Base-by-base conservation (phyloP, 495 filamentous ascomycete species). In the Polyplosphaeria fusca region DNA sequence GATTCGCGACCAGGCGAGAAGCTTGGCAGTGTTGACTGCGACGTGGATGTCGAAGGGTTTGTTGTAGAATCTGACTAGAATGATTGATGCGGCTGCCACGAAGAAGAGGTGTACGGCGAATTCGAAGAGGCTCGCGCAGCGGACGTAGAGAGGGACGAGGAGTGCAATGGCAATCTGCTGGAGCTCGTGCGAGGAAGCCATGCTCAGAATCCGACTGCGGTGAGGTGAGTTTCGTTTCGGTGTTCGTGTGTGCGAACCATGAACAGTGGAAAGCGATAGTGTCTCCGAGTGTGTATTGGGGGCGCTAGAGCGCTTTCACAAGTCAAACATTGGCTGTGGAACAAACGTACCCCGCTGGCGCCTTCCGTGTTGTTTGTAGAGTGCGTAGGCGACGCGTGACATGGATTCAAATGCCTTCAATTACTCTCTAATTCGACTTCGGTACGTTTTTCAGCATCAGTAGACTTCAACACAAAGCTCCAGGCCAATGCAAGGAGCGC, bases 401-500 rank as follows among this genome's bases (percentile, higher is more conserved):
- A n/a, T n/a, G n/a, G n/a, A n/a, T n/a, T n/a, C n/a, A n/a, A n/a
- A n/a, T n/a, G n/a, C n/a, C n/a, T n/a, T n/a, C n/a, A n/a, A n/a
- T n/a, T n/a, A n/a, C n/a, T n/a, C 27, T 20, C 12, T 24, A 19
- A 22, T 5, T 30, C 24, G 16, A 35, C 37, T n/a, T n/a, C n/a
- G n/a, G n/a, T n/a, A n/a, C n/a, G n/a, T n/a, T n/a, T n/a, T n/a
- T n/a, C n/a, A n/a, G n/a, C n/a, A n/a, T n/a, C n/a, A n/a, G n/a
- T n/a, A n/a, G n/a, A n/a, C n/a, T 79, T 76, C 0, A 91, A 82
- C 63, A 82, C 79, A 26, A 82, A 76, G 45, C 85, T 86, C 20
- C 79, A 78, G 4, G 80, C 58, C 38, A 80, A 72, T 3, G 81
- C 84, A 39, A 78, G 71, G 0, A 81, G 64, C 4, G 84, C 85